Conservation (phyloP, 1,284 basidiomycete species). For the Lentinus polychrous region DNA sequence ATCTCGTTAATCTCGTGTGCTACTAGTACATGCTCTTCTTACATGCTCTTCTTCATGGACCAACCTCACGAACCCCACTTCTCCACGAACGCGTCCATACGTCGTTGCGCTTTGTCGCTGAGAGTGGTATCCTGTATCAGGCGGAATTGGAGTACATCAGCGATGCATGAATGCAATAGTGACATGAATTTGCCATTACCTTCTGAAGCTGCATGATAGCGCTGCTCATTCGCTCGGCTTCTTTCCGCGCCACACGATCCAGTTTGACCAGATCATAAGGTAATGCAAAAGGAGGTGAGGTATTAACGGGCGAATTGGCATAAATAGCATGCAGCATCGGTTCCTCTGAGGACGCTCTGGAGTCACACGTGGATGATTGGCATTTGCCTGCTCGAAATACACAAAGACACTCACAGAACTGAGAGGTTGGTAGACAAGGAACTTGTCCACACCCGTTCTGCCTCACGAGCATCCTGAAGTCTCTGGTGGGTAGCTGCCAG, state of each 20-base stretch:
- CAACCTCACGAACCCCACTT: conserved; percentile 14
- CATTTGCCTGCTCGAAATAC: neutral
- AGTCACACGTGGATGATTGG: neutral
- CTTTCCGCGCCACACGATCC: conserved; percentile 6
- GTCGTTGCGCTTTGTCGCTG: conserved; percentile 15
- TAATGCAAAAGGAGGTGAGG: conserved; percentile 20
- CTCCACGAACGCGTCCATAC: conserved; percentile 17
- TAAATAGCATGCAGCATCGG: conserved; percentile 16
- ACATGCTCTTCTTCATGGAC: too few relatives aligned
- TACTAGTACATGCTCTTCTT: too few relatives aligned
- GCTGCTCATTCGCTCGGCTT: conserved; percentile 10
- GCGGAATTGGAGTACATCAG: neutral
- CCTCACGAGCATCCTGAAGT: neutral
- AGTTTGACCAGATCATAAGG: conserved; percentile 6
- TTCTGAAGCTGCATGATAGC: conserved; percentile 16
- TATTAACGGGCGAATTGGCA: conserved; percentile 19
- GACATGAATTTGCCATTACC: conserved; percentile 6
- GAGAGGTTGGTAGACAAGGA: conserved; percentile 1
- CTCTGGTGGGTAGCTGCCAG: conserved; percentile 3
- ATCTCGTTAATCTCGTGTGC: too few relatives aligned
- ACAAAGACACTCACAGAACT: conserved; percentile 13
- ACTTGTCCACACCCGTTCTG: conserved; percentile 2
- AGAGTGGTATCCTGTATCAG: conserved; percentile 12
- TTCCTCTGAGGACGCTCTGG: conserved; percentile 10
- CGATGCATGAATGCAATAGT: neutral